phyloP scores from a whole-genome alignment of 768 basidiomycete genomes.

The Terana coerulea region DNA sequence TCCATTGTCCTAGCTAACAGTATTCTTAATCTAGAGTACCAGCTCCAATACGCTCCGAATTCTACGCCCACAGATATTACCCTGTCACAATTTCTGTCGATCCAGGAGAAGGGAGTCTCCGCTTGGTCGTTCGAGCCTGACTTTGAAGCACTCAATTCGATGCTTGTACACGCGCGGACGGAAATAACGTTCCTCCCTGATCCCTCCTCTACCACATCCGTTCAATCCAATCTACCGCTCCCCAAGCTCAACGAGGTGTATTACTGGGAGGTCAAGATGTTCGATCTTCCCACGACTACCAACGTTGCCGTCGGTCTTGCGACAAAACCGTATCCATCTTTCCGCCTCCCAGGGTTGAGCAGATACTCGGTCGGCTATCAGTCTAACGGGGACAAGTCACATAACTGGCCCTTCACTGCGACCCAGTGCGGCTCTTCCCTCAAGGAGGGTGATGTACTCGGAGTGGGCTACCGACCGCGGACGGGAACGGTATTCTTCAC shows the following conservation, averaged over 20 bases:
- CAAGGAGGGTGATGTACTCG: conserved; percentile 94
- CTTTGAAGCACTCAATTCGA: conserved; percentile 89
- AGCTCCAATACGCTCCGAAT: conserved; percentile 87
- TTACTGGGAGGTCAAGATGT: conserved; percentile 99
- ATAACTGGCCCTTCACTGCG: conserved; percentile 93
- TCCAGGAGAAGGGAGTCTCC: conserved; percentile 98
- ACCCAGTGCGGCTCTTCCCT: conserved; percentile 77
- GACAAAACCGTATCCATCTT: conserved; percentile 95
- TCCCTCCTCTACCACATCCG: conserved; percentile 89
- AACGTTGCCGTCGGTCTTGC: conserved; percentile 91
- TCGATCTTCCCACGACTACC: conserved; percentile 86
- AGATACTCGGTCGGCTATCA: conserved; percentile 92
- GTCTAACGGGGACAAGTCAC: conserved; percentile 94
- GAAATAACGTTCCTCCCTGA: conserved; percentile 98
- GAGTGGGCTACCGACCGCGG: conserved; percentile 93
- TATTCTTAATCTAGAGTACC: conserved; percentile 52
- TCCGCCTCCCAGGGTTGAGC: conserved; percentile 84
- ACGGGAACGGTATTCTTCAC: conserved; percentile 99
- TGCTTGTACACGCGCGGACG: conserved; percentile 92
- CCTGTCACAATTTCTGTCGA: conserved; percentile 95
- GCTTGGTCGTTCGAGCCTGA: conserved; percentile 99
- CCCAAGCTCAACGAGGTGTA: conserved; percentile 99
- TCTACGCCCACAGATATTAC: conserved; percentile 98
- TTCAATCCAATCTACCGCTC: conserved; percentile 94
- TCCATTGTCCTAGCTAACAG: neutral